A percentile compares a stretch with the other conserved stretches of the same genome.
Evolutionary conservation across 306 rosid species (phyloP).

Genomic region (Abrus pulchellus): DNA sequence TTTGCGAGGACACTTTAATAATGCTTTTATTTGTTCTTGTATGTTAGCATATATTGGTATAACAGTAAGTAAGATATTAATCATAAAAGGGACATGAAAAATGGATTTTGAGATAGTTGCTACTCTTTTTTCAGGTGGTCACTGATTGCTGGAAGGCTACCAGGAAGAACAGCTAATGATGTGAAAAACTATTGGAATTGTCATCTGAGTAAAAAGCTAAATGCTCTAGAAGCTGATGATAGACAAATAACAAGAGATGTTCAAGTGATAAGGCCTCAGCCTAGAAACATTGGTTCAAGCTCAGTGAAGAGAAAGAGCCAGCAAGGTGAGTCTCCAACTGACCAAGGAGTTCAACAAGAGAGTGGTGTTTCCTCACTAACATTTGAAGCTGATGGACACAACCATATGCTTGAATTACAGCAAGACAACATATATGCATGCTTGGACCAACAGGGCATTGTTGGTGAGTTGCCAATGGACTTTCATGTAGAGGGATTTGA

Average conservation of each 20-base stretch:
- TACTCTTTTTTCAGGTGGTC: constrained; percentile 64
- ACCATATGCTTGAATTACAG: constrained; percentile 40
- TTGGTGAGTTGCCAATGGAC: constrained; percentile 50
- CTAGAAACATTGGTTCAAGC: constrained; percentile 44
- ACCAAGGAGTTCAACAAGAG: constrained; percentile 42
- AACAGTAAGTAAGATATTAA: not conserved
- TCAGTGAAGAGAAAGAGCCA: constrained; percentile 33
- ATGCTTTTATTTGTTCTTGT: not conserved
- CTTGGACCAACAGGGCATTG: constrained; percentile 45
- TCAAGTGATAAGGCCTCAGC: constrained; percentile 43
- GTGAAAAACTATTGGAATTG: constrained; percentile 81
- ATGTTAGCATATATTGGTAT: not conserved
- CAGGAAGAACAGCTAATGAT: constrained; percentile 78
- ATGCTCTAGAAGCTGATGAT: constrained; percentile 48
- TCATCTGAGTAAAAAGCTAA: constrained; percentile 66
- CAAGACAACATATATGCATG: constrained; percentile 47
- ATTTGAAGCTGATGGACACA: constrained; percentile 42
- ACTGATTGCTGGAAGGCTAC: constrained; percentile 68
- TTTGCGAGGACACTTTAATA: not conserved
- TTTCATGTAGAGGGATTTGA: constrained; percentile 51
- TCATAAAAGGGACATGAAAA: not conserved
- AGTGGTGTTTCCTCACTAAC: constrained; percentile 28
- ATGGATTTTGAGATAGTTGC: constrained; percentile 6
- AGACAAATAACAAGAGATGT: constrained; percentile 30
- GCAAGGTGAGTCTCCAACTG: constrained; percentile 27